Percentiles rank a stretch among this genome's conserved stretches.
These are phyloP conservation scores for Curvularia eragrostidis DNA, from an alignment of 2,329 filamentous ascomycete species.

Conservation along the genomic window DNA sequence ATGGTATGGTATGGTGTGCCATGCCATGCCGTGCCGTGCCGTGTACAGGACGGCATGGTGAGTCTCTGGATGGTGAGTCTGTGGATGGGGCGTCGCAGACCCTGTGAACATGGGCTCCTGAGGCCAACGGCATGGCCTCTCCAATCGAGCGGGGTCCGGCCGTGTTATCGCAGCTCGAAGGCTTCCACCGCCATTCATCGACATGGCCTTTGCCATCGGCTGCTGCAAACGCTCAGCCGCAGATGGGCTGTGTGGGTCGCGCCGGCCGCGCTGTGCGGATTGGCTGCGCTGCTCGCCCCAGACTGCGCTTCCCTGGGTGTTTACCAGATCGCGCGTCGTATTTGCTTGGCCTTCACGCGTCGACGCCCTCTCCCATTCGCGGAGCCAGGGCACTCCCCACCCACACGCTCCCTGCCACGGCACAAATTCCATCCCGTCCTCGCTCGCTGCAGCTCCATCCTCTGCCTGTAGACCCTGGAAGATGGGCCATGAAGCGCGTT, in stretches of 20 bases:
- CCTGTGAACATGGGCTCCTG: no score
- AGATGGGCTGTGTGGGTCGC: slow-evolving; percentile 26
- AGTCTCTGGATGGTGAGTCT: no score
- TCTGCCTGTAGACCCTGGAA: slow-evolving; percentile 27
- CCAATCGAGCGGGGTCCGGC: no score
- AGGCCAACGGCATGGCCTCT: no score
- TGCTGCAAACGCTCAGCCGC: slow-evolving; percentile 45
- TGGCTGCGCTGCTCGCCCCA: slow-evolving; percentile 15
- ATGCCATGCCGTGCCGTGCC: no score
- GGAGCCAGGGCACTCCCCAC: no score
- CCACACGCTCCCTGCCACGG: slow-evolving; percentile 9
- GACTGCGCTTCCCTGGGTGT: slow-evolving; percentile 22
- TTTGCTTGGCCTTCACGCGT: slow-evolving; percentile 30
- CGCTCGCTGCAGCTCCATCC: slow-evolving; percentile 3
- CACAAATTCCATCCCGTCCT: slow-evolving; percentile 20
- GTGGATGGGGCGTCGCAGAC: no score
- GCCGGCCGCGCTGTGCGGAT: slow-evolving; percentile 21
- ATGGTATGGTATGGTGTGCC: slow-evolving; percentile 2
- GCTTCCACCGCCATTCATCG: slow-evolving; percentile 32
- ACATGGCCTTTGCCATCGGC: slow-evolving; percentile 22
- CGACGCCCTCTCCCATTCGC: slow-evolving; percentile 22
- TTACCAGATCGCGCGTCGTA: slow-evolving; percentile 31
- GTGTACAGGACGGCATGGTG: no score
- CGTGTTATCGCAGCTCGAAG: background rate
- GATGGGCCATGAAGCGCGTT: slow-evolving; percentile 27